Base-by-base conservation (phyloP, 2,329 filamentous ascomycete species). In the Calonectria pauciramosa region DNA sequence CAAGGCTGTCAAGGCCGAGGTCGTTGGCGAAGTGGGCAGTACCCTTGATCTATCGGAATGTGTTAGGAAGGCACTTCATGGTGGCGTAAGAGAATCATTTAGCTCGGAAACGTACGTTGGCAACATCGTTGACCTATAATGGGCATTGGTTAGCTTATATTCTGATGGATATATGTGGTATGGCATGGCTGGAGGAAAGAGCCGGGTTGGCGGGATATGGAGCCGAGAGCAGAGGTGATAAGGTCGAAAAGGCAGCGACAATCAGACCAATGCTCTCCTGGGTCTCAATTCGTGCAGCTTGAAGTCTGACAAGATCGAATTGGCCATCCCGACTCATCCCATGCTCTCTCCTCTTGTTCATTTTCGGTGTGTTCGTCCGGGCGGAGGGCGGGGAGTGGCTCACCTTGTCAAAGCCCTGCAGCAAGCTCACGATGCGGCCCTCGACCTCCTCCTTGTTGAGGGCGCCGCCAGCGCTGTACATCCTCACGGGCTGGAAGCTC, bases 381-480 rank as follows among this genome's bases (percentile, higher is more conserved):
- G 6, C 6, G n/a, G 34, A 23, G 56, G 34, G 34, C n/a, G 32
- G 56, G 56, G 14, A 28, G 18, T 60, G 34, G 44, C 83, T 79
- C 77, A 87, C 86, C 94, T 99, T 99, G 90, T 99, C 97, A 86
- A 99, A 99, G 86, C 96, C 96, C 89, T 96, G 94, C 87, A 99
- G 87, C 83, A 99, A 90, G 87, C 95, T 94, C 86, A 98, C 91
- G 90, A 99, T 98, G 85, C 96, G 93, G 75, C 95, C 95, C 89
- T 97, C 94, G 73, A 98, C 94, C 89, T 98, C 95, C 72, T 93
- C 90, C 90, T 96, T 94, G 82, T 92, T 90, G 79, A 99, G 91
- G 80, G 93, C 93, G 78, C 93, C 92, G 75, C 91, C 93, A 69
- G 96, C 94, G 80, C 96, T 95, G 89, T 99, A 99, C 89, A 93